Conservation (phyloP, 2,329 filamentous ascomycete species). For the Hysterium pulicare region DNA sequence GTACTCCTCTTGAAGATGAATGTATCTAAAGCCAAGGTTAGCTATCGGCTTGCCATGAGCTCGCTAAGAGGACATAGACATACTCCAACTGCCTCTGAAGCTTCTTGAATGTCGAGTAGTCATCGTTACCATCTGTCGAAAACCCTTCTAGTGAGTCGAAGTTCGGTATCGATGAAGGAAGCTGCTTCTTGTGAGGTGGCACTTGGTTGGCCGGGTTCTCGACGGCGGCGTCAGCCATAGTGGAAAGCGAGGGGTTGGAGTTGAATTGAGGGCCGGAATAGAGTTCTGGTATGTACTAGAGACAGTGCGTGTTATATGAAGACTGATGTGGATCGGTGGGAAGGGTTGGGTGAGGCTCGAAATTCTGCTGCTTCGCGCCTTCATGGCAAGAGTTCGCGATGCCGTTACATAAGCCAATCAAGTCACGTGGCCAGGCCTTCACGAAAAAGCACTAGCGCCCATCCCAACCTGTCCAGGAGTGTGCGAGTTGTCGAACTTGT, state of each 20-base stretch:
- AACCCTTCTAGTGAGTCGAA: slow-evolving; percentile 87
- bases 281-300: not conserved
- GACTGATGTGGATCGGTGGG: slow-evolving; percentile 1
- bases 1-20: slow-evolving; percentile 98
- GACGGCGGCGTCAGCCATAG: slow-evolving; percentile 83
- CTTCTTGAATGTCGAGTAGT: slow-evolving; percentile 95
- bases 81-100: slow-evolving; percentile 94
- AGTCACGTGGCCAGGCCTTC: no score
- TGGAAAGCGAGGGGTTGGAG: slow-evolving; percentile 4
- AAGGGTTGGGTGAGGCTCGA: slow-evolving; percentile 1
- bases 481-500: no score
- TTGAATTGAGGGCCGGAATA: not conserved
- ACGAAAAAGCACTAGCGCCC: no score
- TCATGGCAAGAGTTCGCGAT: no score
- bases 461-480: no score
- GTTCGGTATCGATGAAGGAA: slow-evolving; percentile 77
- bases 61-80: slow-evolving; percentile 25
- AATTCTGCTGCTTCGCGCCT: no score
- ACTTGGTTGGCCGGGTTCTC: slow-evolving; percentile 74
- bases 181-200: slow-evolving; percentile 76
- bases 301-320: not conserved
- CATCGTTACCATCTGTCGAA: slow-evolving; percentile 76
- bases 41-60: slow-evolving; percentile 13
- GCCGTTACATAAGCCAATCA: no score
- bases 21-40: slow-evolving; percentile 62